Base-by-base conservation (phyloP, 1,284 basidiomycete species). In the Rhodotorula sp. region DNA sequence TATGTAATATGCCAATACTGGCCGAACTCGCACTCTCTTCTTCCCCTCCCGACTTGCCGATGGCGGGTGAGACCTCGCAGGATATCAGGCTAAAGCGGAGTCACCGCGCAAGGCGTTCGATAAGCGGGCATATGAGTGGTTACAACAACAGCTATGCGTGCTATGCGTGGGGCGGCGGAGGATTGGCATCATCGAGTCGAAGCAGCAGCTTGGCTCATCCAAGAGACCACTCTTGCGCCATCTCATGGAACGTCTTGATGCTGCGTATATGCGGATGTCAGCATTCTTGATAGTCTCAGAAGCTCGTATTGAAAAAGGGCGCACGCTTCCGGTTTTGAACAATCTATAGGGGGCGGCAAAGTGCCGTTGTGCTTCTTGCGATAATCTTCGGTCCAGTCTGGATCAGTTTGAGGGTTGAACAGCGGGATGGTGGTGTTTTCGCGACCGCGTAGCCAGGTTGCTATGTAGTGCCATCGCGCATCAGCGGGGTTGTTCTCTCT, bases 351-450 rank as follows among this genome's bases (percentile, higher is more conserved):
- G 0, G 51, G 54, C n/a, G 69, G 69, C 3, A 71, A 45, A 37
- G 49, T 49, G 26, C 69, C 69, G 7, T 44, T 26, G 65, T 70
- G 37, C 62, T 44, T 45, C 29, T 45, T 30, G 62, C 61, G 67
- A 29, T 62, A 46, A 4, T 37, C 4, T 10, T 24, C 1, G 15
- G 62, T 71, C 10, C 49, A 64, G 22, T 59, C 60, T 1, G 66
- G 60, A 56, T 71, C 69, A 37, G 64, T 64, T n/a, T 65, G 56
- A 5, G 60, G 55, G 49, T 71, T 68, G 69, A 71, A 68, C 8
- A 71, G 59, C 48, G 64, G 55, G 49, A 71, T 64, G 12, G 69
- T 68, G 20, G 69, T 57, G n/a, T 59, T 45, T n/a, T 61, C 30
- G 20, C 56, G 51, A 29, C 66, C 69, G 56, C 69, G 57, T 4